Conservation (phyloP, 352 stramenopile species). For the Phytophthora nicotianae region DNA sequence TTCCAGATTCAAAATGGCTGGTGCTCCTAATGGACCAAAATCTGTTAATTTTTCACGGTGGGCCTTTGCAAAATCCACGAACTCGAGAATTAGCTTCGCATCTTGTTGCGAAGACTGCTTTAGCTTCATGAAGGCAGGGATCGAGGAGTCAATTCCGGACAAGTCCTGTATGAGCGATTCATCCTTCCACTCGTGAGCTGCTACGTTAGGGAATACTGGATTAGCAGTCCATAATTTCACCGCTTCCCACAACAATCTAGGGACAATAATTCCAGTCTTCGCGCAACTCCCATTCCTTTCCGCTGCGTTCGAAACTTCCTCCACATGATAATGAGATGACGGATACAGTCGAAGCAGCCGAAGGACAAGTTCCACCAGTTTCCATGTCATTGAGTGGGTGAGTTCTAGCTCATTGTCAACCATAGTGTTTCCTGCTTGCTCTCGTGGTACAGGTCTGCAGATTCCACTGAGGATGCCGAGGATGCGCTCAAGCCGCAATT, state of each 20-base stretch:
- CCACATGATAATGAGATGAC: constrained; percentile 36
- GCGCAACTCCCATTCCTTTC: neutral
- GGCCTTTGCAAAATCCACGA: constrained; percentile 33
- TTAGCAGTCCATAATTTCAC: constrained; percentile 42
- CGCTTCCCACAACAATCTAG: constrained; percentile 43
- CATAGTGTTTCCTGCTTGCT: constrained; percentile 9
- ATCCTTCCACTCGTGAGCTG: constrained; percentile 39
- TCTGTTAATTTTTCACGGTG: constrained; percentile 18
- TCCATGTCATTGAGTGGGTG: constrained; percentile 36
- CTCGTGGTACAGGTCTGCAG: constrained; percentile 27
- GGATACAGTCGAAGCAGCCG: constrained; percentile 42
- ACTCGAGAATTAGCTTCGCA: constrained; percentile 31
- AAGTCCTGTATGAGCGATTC: constrained; percentile 22
- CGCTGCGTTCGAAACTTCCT: neutral
- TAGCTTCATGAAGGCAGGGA: constrained; percentile 37
- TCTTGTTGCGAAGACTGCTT: constrained; percentile 34
- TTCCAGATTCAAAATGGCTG: constrained; percentile 26
- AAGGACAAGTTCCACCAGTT: constrained; percentile 50
- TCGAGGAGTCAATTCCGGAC: constrained; percentile 34
- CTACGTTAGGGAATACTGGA: constrained; percentile 28
- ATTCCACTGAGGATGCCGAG: constrained; percentile 43
- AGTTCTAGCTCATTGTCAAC: constrained; percentile 30
- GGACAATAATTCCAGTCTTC: constrained; percentile 31
- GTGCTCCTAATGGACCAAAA: constrained; percentile 18
- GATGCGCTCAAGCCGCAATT: constrained; percentile 46